Evolutionary conservation across 2,329 filamentous ascomycete genomes (phyloP).

Genomic region (Penicillium sp.): DNA sequence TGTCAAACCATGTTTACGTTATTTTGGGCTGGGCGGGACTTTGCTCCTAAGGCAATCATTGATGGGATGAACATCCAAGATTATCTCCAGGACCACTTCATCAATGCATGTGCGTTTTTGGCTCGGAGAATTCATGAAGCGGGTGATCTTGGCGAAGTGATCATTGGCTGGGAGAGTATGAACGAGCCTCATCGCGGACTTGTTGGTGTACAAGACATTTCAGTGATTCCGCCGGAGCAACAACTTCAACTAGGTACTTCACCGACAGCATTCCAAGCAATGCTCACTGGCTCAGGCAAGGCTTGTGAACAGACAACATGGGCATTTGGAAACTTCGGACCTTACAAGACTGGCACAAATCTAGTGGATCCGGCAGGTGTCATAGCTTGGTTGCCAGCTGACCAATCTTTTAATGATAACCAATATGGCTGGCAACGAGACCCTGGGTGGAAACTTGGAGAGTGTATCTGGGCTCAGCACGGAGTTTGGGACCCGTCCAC

Average conservation of each 20-base stretch:
- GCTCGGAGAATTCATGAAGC: constrained; percentile 84
- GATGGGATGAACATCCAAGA: constrained; percentile 96
- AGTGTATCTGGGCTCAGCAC: constrained; percentile 95
- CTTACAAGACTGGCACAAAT: constrained; percentile 79
- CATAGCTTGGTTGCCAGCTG: constrained; percentile 76
- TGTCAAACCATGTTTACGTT: constrained; percentile 90
- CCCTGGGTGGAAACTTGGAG: constrained; percentile 83
- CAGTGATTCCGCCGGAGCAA: constrained; percentile 77
- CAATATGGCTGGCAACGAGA: constrained; percentile 89
- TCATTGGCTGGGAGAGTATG: constrained; percentile 94
- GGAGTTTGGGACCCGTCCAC: constrained; percentile 85
- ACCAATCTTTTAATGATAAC: constrained; percentile 68
- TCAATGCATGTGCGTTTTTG: constrained; percentile 75
- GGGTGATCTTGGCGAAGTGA: constrained; percentile 77
- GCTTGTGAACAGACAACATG: constrained; percentile 87
- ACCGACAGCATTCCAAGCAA: constrained; percentile 90
- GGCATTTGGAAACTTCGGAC: constrained; percentile 90
- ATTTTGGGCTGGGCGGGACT: constrained; percentile 87
- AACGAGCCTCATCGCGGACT: constrained; percentile 93
- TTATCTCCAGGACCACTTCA: constrained; percentile 83
- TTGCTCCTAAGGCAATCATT: constrained; percentile 93
- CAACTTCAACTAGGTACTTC: constrained; percentile 89
- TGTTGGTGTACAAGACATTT: constrained; percentile 78
- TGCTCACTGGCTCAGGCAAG: constrained; percentile 85
- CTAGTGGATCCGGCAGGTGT: constrained; percentile 86